These are phyloP conservation scores for Dimargaris xerosporica DNA, from an alignment of 192 early-diverging fungal genomes.

Conservation along the genomic window DNA sequence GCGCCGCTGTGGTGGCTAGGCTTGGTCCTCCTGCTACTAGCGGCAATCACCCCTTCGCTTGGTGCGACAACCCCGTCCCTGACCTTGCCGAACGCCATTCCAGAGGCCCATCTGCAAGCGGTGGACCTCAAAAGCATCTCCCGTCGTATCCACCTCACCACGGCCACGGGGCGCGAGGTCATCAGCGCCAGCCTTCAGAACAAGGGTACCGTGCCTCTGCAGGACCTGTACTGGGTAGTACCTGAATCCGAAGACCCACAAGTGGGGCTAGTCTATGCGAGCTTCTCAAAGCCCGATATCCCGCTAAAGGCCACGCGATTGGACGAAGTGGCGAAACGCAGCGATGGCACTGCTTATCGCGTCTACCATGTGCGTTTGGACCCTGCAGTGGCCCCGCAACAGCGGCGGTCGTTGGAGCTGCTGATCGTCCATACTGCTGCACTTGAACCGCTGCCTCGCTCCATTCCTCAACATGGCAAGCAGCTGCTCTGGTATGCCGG, in stretches of 20 bases:
- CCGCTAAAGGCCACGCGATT: background rate
- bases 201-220: background rate
- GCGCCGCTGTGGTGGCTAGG: too few relatives aligned
- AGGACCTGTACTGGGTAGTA: constrained; percentile 3
- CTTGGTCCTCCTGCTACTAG: too few relatives aligned
- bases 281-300: background rate
- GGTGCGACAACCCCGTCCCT: too few relatives aligned
- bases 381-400: background rate
- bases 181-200: background rate
- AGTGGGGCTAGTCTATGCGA: constrained; percentile 6
- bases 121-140: background rate
- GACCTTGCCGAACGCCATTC: too few relatives aligned
- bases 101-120: too few relatives aligned
- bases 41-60: too few relatives aligned
- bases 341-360: background rate
- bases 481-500: constrained; percentile 49
- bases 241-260: background rate
- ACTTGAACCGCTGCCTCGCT: background rate
- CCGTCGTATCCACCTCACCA: background rate
- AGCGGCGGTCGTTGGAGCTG: background rate
- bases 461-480: constrained; percentile 42
- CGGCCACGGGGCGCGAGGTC: background rate
- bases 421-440: constrained; percentile 8
- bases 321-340: too few relatives aligned
- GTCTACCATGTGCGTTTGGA: background rate